Conservation (phyloP, 352 stramenopile species). For the Globisporangium canariense region DNA sequence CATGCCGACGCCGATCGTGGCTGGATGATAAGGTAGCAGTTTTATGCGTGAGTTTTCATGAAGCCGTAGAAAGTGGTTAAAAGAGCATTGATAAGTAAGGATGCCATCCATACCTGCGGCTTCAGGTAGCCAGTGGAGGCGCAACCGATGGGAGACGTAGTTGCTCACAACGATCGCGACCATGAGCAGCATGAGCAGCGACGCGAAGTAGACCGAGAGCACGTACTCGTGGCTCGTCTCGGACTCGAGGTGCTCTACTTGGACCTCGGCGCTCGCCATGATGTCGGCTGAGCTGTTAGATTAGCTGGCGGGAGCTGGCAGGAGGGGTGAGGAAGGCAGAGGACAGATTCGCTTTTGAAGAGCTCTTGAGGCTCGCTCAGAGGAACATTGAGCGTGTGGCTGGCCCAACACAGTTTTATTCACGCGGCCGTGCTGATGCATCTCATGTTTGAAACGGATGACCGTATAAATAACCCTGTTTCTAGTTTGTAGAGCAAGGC, state of each 20-base stretch:
- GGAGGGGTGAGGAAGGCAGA: neutral
- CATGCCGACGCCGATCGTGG: constrained; percentile 62
- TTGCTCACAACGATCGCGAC: constrained; percentile 78
- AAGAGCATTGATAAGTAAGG: neutral
- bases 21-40: constrained; percentile 7
- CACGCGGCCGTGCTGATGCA: neutral
- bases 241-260: constrained; percentile 35
- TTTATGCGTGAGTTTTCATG: too few species aligned
- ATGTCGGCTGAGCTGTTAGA: neutral
- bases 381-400: neutral
- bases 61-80: neutral
- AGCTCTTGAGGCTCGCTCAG: neutral
- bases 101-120: constrained; percentile 31
- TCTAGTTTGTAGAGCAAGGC: too few species aligned
- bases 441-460: neutral
- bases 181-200: constrained; percentile 75
- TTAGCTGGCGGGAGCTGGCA: neutral
- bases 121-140: constrained; percentile 74
- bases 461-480: too few species aligned
- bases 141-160: constrained; percentile 67
- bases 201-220: constrained; percentile 73
- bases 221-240: constrained; percentile 75
- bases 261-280: constrained; percentile 27
- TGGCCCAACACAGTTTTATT: too few species aligned
- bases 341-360: constrained; percentile 1